phyloP scores from a whole-genome alignment of 129 eudicot species.

The Tagetes patula region DNA sequence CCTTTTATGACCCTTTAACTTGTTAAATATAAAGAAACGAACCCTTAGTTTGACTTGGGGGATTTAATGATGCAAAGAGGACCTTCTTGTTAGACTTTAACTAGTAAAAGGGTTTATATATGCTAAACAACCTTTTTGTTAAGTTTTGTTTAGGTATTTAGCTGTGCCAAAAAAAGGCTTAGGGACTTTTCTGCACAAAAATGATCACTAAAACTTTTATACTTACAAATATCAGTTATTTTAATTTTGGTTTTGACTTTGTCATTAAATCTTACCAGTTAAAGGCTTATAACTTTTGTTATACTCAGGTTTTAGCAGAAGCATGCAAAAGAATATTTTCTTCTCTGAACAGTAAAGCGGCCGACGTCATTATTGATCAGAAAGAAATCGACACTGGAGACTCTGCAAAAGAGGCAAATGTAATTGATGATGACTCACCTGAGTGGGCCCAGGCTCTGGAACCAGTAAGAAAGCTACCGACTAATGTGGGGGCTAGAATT shows the following conservation, averaged over 20 bases:
- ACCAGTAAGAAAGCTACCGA: conserved; percentile 93
- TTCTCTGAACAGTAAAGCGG: conserved; percentile 47
- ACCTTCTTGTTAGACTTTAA: not conserved
- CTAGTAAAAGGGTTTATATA: not conserved
- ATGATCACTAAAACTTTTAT: not conserved
- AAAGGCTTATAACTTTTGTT: conserved; percentile 21
- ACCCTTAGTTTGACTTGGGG: not conserved
- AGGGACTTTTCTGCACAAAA: not conserved
- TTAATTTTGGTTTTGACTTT: not conserved
- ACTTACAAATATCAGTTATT: not conserved
- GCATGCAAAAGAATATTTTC: conserved; percentile 69
- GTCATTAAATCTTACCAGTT: not conserved
- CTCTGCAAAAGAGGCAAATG: conserved; percentile 35
- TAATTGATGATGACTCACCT: conserved; percentile 48
- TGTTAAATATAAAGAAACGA: not conserved
- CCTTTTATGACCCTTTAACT: not conserved
- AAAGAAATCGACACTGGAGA: conserved; percentile 51
- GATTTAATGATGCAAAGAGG: not conserved
- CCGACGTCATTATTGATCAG: conserved; percentile 40
- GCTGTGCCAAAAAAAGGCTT: conserved; percentile 1
- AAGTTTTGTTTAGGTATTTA: not conserved
- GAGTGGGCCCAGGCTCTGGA: conserved; percentile 90
- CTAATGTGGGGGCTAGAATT: conserved; percentile 96
- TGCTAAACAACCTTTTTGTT: not conserved
- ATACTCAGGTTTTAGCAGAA: conserved; percentile 85